Evolutionary conservation across 371 early-diverging fungal genomes (phyloP).

Genomic region (Sporodiniella umbellata): DNA sequence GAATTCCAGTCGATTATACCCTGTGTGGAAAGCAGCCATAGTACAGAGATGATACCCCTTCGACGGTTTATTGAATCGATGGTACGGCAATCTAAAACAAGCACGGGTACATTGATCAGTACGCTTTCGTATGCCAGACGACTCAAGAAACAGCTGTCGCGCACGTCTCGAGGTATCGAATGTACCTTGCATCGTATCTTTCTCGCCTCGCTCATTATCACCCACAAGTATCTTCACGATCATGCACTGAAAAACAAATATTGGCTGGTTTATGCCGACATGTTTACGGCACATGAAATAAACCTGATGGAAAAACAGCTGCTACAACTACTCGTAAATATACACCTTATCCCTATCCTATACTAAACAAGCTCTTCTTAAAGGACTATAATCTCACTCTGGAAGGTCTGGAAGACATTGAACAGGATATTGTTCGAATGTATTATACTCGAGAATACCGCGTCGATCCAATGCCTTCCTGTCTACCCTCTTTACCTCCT

Average conservation of each 20-base stretch:
- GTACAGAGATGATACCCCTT: slow-evolving; percentile 16
- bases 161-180: slow-evolving; percentile 63
- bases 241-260: slow-evolving; percentile 74
- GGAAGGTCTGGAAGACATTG: no score
- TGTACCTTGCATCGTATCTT: slow-evolving; percentile 79
- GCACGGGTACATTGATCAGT: slow-evolving; percentile 54
- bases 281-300: slow-evolving; percentile 73
- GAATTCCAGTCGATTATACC: slow-evolving; percentile 17
- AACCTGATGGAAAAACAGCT: slow-evolving; percentile 83
- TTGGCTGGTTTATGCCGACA: slow-evolving; percentile 66
- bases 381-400: no score
- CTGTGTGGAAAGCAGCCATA: background rate
- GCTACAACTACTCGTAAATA: slow-evolving; percentile 54
- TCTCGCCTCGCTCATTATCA: slow-evolving; percentile 71
- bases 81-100: slow-evolving; percentile 15
- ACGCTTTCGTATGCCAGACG: slow-evolving; percentile 57
- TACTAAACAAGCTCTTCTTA: no score
- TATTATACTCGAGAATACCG: no score
- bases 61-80: slow-evolving; percentile 46
- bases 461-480: no score
- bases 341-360: no score
- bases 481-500: no score
- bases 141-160: slow-evolving; percentile 41
- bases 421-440: no score
- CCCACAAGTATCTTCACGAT: slow-evolving; percentile 70